Base-by-base conservation (phyloP, 805 yeast genomes). In the Myxozyma melibiosi region DNA sequence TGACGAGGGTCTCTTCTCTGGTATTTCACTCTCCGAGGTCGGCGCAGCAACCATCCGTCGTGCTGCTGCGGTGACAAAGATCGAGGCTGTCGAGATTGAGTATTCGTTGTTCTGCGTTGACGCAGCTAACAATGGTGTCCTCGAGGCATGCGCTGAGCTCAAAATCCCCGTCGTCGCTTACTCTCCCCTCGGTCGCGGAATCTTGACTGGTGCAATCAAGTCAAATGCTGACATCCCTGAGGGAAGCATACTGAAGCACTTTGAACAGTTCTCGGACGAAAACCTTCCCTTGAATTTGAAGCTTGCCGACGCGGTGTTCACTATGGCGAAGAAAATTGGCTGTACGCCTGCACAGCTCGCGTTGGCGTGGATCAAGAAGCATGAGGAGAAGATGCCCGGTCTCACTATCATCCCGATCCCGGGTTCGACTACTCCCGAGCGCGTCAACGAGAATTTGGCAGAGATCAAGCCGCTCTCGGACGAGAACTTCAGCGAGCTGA, bases 161-260 rank as follows among this genome's bases (percentile, higher is more conserved):
- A 75, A 76, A n/a, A 80, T 90, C 53, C 86, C 95, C 14, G 75
- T 88, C 25, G 74, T 88, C 57, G 88, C 91, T 28, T 90, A 90
- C 72, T 86, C 96, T 31, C 97, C 97, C 33, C 76, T 90, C 53
- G 86, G 90, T 8, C 78, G 87, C 66, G 97, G 96, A 0, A 74
- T 85, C 57, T 77, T 90, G 51, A 84, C 92, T 2, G 96, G 94
- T 53, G 58, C 66, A 34, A 71, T 84, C 48, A 82, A 72, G 27
- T 70, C 78, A 2, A 65, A 72, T 20, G 65, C 69, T 0, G 84
- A 81, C 53, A 66, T 86, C 35, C 80, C 84, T 13, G 74, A 74
- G 41, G 84, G 80, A 40, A 92, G 86, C 66, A 56, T 83, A 52
- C 76, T 89, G 63, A 60, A 57, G 14, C 55, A 51, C 25, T 65